Base-by-base conservation (phyloP, 805 yeast species). In the Candida sakaeoensis region DNA sequence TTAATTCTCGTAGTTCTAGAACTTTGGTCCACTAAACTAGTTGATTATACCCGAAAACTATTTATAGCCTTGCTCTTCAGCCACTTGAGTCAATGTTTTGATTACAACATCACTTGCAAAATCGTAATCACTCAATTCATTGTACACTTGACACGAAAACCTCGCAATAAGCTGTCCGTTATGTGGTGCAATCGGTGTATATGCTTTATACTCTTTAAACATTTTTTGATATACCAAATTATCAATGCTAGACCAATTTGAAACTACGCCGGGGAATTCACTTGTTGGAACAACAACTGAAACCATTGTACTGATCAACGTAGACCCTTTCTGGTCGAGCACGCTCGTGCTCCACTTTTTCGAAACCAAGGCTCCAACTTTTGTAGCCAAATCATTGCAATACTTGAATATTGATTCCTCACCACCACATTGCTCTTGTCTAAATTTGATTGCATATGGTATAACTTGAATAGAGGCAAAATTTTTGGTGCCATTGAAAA, bases 61-160 rank as follows among this genome's bases (percentile, higher is more conserved):
- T 28, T 28, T 13, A 28, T 28, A 28, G 14, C 19, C 14, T 34
- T 34, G 37, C 27, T 34, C 31, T 18, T 24, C 10, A 13, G 41
- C 41, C n/a, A 37, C 36, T 24, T 41, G 36, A n/a, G 28, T 27
- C n/a, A 50, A 23, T 4, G 43, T 59, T 13, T 60, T 50, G 18
- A 60, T 50, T 23, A 79, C 51, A 2, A 58, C 58, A 14, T 64
- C 61, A 18, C 73, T 64, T 3, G 78, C 82, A 35, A 59, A 55
- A 22, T 63, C 61, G 53, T 68, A 81, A 49, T 82, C 89, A 5
- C 60, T 60, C 12, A 74, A 47, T 33, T 79, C 83, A 45, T 77
- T 74, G 55, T 79, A 82, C 7, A 79, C 58, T 50, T 79, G 84
- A 18, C 80, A 80, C 40, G 82, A 72, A 46, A 79, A 74, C 45